A percentile compares a stretch with the other conserved stretches of the same genome.
Evolutionary conservation across 352 stramenopile genomes (phyloP).

Genomic region (Phytophthora sp.): DNA sequence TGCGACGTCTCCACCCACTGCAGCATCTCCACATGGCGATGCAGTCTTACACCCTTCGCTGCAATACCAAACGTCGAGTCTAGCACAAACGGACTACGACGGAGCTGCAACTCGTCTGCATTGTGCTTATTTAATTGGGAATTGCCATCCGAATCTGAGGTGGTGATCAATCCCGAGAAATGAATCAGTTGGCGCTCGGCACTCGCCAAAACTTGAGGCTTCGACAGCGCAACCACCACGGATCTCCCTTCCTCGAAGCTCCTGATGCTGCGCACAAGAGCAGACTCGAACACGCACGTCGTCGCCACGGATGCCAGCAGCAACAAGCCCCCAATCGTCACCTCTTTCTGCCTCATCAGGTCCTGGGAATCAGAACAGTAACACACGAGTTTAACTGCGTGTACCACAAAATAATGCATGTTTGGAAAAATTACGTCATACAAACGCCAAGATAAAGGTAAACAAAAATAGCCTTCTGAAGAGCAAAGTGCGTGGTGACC

Average conservation of each 20-base stretch:
- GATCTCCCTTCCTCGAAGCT: slow-evolving; percentile 59
- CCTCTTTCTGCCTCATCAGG: slow-evolving; percentile 35
- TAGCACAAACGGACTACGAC: slow-evolving; percentile 60
- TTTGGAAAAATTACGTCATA: too few species aligned
- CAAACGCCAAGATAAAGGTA: too few species aligned
- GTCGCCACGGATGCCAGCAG: slow-evolving; percentile 58
- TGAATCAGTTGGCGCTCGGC: slow-evolving; percentile 47
- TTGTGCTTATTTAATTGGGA: slow-evolving; percentile 13
- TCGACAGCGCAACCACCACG: slow-evolving; percentile 34
- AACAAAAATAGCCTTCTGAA: too few species aligned
- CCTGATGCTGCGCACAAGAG: slow-evolving; percentile 51
- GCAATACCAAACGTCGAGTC: slow-evolving; percentile 68
- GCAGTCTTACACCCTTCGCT: slow-evolving; percentile 65
- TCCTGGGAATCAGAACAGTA: background rate
- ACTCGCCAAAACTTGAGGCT: slow-evolving; percentile 23
- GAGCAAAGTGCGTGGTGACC: slow-evolving; percentile 1
- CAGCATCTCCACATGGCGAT: slow-evolving; percentile 78
- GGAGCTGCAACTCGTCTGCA: slow-evolving; percentile 23
- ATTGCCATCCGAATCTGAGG: slow-evolving; percentile 9
- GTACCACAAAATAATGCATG: too few species aligned
- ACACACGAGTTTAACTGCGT: too few species aligned
- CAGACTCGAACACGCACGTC: slow-evolving; percentile 60
- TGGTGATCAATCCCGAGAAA: slow-evolving; percentile 64
- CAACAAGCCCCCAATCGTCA: slow-evolving; percentile 52
- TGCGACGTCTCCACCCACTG: slow-evolving; percentile 85